Conservation (phyloP, 345 rosid genomes). For the Populus alba region DNA sequence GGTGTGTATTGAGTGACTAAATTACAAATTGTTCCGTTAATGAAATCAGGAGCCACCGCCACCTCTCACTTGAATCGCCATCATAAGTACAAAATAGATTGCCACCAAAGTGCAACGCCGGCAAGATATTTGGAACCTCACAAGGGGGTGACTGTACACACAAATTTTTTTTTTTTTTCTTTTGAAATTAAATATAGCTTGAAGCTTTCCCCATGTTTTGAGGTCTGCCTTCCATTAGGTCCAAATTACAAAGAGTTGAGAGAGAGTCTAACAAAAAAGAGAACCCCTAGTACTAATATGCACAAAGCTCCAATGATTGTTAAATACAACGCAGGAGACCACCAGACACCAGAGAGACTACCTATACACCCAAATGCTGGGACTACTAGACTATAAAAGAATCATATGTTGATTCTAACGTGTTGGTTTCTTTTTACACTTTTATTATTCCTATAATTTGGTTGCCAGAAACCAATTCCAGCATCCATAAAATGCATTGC, state of each 20-base stretch:
- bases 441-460: constrained; percentile 36
- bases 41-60: no score
- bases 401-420: constrained; percentile 77
- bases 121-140: not conserved
- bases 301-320: constrained; percentile 31
- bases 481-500: constrained; percentile 43
- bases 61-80: no score
- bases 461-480: constrained; percentile 44
- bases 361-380: constrained; percentile 58
- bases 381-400: constrained; percentile 45
- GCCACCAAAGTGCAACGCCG: not conserved
- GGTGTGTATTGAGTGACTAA: not conserved
- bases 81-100: no score
- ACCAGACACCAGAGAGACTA: constrained; percentile 40
- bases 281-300: constrained; percentile 32
- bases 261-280: not conserved
- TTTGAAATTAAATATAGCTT: constrained; percentile 8
- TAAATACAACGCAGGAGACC: constrained; percentile 37
- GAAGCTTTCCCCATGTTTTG: constrained; percentile 42
- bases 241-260: constrained; percentile 12
- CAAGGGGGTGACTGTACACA: not conserved
- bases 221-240: constrained; percentile 25
- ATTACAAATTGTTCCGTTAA: not conserved
- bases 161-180: not conserved
- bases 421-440: constrained; percentile 28